These are phyloP conservation scores for Candida yuanshanica DNA, from an alignment of 805 yeast species.

Conservation along the genomic window DNA sequence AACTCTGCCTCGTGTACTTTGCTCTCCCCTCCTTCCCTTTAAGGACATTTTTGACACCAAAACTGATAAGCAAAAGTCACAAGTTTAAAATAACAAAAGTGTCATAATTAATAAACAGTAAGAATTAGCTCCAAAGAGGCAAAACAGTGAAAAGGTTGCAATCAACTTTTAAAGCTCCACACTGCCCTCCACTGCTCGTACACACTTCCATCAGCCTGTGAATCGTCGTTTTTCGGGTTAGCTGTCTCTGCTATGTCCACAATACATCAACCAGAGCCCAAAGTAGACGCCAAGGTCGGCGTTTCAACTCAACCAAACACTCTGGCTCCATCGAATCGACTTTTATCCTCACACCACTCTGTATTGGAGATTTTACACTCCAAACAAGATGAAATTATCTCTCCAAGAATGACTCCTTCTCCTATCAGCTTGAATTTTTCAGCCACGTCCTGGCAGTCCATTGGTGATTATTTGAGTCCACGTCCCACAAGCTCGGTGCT, in stretches of 20 bases:
- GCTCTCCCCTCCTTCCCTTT: not conserved
- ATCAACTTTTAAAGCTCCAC: too few relatives aligned
- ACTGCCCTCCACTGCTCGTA: not conserved
- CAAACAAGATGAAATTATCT: not conserved
- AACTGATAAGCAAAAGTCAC: not conserved
- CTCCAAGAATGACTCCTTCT: conserved; percentile 1
- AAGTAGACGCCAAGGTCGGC: conserved; percentile 6
- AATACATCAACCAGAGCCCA: conserved; percentile 18
- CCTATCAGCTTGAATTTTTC: conserved; percentile 17
- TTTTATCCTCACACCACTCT: conserved; percentile 21
- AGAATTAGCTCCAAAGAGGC: too few relatives aligned
- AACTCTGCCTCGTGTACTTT: too few relatives aligned
- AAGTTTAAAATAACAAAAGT: too few relatives aligned
- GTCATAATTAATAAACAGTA: too few relatives aligned
- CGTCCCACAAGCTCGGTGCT: conserved; percentile 26
- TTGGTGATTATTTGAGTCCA: conserved; percentile 12
- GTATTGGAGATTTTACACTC: conserved; percentile 20
- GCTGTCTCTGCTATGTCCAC: conserved; percentile 3
- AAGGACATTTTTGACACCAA: not conserved
- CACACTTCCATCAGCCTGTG: not conserved
- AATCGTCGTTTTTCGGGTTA: not conserved
- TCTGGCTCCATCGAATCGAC: conserved; percentile 14
- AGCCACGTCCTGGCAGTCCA: conserved; percentile 20
- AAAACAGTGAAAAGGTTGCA: too few relatives aligned
- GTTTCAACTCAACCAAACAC: too few relatives aligned